Percentiles rank a stretch among this genome's conserved stretches.
Conservation (phyloP, 2,329 filamentous ascomycete species). For the Venturia asperata region DNA sequence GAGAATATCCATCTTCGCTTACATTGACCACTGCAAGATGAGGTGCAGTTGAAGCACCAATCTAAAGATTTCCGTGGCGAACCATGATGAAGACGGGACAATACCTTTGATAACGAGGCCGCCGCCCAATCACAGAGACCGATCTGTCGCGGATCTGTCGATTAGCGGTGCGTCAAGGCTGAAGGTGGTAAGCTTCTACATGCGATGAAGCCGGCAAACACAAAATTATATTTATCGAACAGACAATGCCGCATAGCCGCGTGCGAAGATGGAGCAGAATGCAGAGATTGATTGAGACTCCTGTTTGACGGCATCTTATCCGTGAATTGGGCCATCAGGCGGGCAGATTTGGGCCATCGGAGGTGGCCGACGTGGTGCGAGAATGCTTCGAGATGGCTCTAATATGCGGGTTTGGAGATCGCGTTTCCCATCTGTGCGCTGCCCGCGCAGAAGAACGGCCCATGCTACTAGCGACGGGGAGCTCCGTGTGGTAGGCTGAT, state of each 20-base stretch:
- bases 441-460: conserved; percentile 1
- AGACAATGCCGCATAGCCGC: conserved; percentile 7
- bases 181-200: neutral
- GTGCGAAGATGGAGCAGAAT: neutral
- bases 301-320: conserved; percentile 8
- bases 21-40: neutral
- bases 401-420: conserved; percentile 3
- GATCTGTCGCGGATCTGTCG: neutral
- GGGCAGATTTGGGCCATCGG: conserved; percentile 1
- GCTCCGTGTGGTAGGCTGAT: conserved; percentile 7
- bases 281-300: conserved; percentile 5
- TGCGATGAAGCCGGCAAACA: neutral
- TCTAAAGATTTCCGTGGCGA: neutral
- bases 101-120: neutral
- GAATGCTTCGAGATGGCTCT: conserved; percentile 7
- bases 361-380: conserved; percentile 3
- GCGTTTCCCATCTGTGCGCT: neutral
- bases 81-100: conserved; percentile 6
- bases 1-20: neutral
- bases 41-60: neutral
- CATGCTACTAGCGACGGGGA: conserved; percentile 5
- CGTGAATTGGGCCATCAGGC: neutral
- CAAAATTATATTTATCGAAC: too few relatives aligned
- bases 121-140: neutral
- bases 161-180: conserved; percentile 4